Base-by-base conservation (phyloP, 2,329 filamentous ascomycete genomes). In the Coniella lustricola region DNA sequence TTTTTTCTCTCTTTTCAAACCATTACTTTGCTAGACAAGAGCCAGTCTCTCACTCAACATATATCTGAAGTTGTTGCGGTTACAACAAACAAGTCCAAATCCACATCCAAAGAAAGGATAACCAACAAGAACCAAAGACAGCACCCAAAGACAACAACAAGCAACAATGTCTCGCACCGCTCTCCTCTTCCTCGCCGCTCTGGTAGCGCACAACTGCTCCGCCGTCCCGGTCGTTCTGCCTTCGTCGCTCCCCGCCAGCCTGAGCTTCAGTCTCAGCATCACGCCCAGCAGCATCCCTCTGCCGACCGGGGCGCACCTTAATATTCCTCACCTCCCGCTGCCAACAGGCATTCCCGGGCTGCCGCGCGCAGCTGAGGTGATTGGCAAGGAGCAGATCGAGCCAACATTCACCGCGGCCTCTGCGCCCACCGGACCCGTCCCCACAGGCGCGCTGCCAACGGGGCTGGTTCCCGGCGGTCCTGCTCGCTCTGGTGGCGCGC, bases 171-270 rank as follows among this genome's bases (percentile, higher is more conserved):
- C 36, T 39, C 37, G 37, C 44, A 47, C 16, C 9, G 12, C 29
- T n/a, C 29, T 41, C 18, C 18, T 41, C 33, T 9, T 47, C 9
- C n/a, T 47, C 40, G 44, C 37, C 14, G 44, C 44, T 47, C 37
- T 47, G 44, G 36, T 40, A 47, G 44, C 44, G 37, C 44, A 47
- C 20, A 25, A 47, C 21, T 47, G 44, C 25, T 47, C 37, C 25
- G 44, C 37, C 13, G 37, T 21, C 10, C 44, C 44, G 7, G 44
- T 41, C 18, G 36, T 47, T 29, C 14, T 40, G 36, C 44, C 37
- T 4, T 34, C 44, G 1, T 40, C 36, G 32, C 29, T 40, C 14
- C 17, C 22, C 17, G 20, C 44, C 21, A 47, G 44, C 32, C 21
- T 29, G 5, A 29, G 25, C 25, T 29, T 29, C 25, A 29, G 5